These are phyloP conservation scores for Zea luxurians DNA, from an alignment of 176 grass and related monocot species.

Conservation along the genomic window DNA sequence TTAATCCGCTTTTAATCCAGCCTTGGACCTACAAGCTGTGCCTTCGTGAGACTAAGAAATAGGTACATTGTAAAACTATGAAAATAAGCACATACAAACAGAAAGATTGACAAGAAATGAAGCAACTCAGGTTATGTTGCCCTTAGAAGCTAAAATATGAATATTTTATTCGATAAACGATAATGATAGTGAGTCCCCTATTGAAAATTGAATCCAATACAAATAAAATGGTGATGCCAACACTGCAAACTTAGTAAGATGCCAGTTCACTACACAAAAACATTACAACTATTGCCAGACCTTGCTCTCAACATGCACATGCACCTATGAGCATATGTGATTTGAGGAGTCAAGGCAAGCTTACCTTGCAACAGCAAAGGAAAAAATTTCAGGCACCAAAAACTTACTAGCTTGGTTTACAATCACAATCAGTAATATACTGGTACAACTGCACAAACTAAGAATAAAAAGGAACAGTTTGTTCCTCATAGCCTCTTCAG, in stretches of 20 bases:
- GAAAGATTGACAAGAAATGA: slow-evolving; percentile 13
- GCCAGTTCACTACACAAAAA: background rate
- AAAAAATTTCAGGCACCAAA: background rate
- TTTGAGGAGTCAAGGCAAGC: slow-evolving; percentile 23
- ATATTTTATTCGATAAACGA: slow-evolving; percentile 19
- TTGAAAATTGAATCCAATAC: slow-evolving; percentile 17
- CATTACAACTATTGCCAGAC: background rate
- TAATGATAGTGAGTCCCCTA: background rate
- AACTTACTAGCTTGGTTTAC: background rate
- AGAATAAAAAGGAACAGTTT: slow-evolving; percentile 18
- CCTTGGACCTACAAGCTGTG: slow-evolving; percentile 94
- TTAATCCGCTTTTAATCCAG: slow-evolving; percentile 94
- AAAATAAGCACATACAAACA: slow-evolving; percentile 22
- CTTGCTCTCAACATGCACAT: slow-evolving; percentile 34
- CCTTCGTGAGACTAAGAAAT: slow-evolving; percentile 39
- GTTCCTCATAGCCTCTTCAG: background rate
- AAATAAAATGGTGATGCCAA: slow-evolving; percentile 1
- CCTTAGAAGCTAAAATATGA: slow-evolving; percentile 15
- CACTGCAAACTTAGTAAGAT: slow-evolving; percentile 7
- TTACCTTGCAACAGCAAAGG: slow-evolving; percentile 4
- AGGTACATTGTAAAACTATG: slow-evolving; percentile 8
- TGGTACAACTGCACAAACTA: slow-evolving; percentile 14
- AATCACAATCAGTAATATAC: slow-evolving; percentile 8
- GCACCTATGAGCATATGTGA: background rate
- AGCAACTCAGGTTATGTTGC: background rate